Conservation (phyloP, 306 rosid species). For the Cercis canadensis region DNA sequence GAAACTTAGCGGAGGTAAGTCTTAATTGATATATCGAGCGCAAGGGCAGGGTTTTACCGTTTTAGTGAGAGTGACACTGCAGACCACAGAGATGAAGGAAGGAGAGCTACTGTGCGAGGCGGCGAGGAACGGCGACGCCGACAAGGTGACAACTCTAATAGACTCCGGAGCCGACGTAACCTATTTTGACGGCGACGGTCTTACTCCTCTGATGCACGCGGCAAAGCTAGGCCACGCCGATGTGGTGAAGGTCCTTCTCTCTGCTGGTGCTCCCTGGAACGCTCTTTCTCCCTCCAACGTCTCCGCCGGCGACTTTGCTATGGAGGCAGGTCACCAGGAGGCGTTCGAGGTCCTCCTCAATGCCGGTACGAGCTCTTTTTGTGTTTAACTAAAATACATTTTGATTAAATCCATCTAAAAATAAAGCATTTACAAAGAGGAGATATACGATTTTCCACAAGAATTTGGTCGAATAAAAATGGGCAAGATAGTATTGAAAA, state of each 20-base stretch:
- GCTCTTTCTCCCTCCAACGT: slow-evolving; percentile 83
- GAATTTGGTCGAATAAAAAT: too few species aligned
- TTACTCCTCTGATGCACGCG: slow-evolving; percentile 89
- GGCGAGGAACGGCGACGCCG: slow-evolving; percentile 63
- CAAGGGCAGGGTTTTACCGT: slow-evolving; percentile 28
- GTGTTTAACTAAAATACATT: too few species aligned
- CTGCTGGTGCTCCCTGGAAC: slow-evolving; percentile 91
- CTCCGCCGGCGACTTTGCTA: slow-evolving; percentile 80
- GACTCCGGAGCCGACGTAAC: slow-evolving; percentile 72
- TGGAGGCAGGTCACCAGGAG: slow-evolving; percentile 72
- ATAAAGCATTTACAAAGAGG: too few species aligned
- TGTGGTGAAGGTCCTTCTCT: slow-evolving; percentile 59
- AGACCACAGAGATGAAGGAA: slow-evolving; percentile 51
- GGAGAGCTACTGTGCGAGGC: slow-evolving; percentile 69
- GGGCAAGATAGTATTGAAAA: too few species aligned
- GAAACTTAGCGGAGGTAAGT: background rate
- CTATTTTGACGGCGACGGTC: slow-evolving; percentile 68
- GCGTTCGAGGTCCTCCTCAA: slow-evolving; percentile 69
- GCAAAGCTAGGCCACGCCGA: slow-evolving; percentile 79
- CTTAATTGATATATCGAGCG: background rate
- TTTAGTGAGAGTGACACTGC: background rate
- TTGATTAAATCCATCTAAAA: too few species aligned
- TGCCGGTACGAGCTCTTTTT: slow-evolving; percentile 52
- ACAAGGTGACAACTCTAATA: slow-evolving; percentile 52
- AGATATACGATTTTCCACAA: too few species aligned